phyloP scores from a whole-genome alignment of 257 asterid species.

The Solanum gandarillasii region DNA sequence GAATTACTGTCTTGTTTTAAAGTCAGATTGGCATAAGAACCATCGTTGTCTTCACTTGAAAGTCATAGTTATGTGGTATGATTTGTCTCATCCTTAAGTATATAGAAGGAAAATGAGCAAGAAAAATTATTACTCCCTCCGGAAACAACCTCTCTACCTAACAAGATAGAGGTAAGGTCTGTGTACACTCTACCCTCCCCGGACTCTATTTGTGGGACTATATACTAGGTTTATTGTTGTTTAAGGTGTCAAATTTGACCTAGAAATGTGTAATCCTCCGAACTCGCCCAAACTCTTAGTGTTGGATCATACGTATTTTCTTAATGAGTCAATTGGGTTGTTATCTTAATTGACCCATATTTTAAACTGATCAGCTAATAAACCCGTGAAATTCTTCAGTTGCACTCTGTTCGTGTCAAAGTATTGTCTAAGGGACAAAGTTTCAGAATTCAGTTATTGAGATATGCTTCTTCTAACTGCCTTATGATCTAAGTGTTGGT shows the following conservation, averaged over 20 bases:
- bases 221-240: not conserved
- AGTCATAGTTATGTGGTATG: not conserved
- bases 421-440: no score
- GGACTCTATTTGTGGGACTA: not conserved
- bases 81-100: not conserved
- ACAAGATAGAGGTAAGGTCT: not conserved
- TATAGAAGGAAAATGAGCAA: not conserved
- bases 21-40: not conserved
- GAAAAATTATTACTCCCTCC: not conserved
- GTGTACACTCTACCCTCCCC: not conserved
- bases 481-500: not conserved
- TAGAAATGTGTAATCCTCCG: not conserved
- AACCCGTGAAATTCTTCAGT: no score
- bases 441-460: no score
- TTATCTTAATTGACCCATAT: no score
- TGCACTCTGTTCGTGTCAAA: no score
- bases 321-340: no score
- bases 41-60: not conserved
- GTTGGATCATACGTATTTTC: no score
- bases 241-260: not conserved
- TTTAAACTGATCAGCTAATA: no score
- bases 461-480: not conserved
- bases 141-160: not conserved
- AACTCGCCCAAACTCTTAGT: no score
- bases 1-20: no score